A percentile compares a stretch with the other conserved stretches of the same genome.
These are phyloP conservation scores for Phlegmacium glaucopus DNA, from an alignment of 768 basidiomycete genomes.

Conservation along the genomic window DNA sequence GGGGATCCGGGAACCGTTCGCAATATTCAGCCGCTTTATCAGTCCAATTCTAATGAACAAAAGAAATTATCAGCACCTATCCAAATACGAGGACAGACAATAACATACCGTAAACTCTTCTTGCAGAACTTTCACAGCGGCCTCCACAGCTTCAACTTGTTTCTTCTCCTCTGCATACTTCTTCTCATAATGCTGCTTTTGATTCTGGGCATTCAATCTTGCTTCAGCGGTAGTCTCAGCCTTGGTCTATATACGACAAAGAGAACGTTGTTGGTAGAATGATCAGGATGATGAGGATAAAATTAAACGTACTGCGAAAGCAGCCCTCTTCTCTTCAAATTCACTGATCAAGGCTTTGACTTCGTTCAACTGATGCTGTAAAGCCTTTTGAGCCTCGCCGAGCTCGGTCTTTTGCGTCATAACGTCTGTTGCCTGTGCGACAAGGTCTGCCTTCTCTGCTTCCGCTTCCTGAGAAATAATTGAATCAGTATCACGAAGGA, in stretches of 20 bases:
- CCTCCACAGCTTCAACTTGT: slow-evolving; percentile 43
- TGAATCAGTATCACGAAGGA: background rate
- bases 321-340: slow-evolving; percentile 43
- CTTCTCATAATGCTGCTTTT: slow-evolving; percentile 41
- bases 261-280: slow-evolving; percentile 1
- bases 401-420: slow-evolving; percentile 41
- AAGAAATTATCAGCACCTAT: background rate
- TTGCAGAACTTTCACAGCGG: slow-evolving; percentile 46
- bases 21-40: slow-evolving; percentile 62
- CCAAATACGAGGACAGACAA: background rate
- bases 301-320: slow-evolving; percentile 39
- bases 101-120: slow-evolving; percentile 58
- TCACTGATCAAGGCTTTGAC: slow-evolving; percentile 48
- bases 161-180: slow-evolving; percentile 52
- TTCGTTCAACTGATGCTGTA: slow-evolving; percentile 41
- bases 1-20: slow-evolving; percentile 51
- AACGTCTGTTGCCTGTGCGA: slow-evolving; percentile 48
- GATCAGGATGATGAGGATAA: background rate
- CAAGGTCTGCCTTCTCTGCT: slow-evolving; percentile 43
- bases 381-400: slow-evolving; percentile 39
- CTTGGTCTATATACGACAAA: slow-evolving; percentile 35
- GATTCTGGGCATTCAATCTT: slow-evolving; percentile 49
- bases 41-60: slow-evolving; percentile 53
- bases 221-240: slow-evolving; percentile 45
- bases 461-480: slow-evolving; percentile 44